phyloP scores from a whole-genome alignment of 75 land plant genomes.

The Pinus tabuliformis region DNA sequence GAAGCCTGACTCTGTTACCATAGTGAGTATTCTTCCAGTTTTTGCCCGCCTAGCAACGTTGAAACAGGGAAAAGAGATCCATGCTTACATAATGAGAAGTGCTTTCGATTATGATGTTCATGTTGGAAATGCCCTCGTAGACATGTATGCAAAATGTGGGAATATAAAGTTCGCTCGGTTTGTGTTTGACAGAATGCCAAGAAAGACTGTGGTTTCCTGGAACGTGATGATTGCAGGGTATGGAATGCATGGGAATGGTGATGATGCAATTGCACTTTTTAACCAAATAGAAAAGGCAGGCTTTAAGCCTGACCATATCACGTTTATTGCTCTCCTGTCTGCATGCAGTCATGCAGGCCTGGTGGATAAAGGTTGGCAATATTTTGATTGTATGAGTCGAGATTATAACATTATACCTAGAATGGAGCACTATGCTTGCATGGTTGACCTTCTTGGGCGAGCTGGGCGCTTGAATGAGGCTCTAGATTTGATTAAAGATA shows the following conservation, averaged over 20 bases:
- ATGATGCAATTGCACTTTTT: slow-evolving; percentile 8
- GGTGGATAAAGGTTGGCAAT: slow-evolving; percentile 18
- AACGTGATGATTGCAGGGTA: slow-evolving; percentile 13
- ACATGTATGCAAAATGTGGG: slow-evolving; percentile 29
- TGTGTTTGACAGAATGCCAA: slow-evolving; percentile 14
- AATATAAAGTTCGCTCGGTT: slow-evolving; percentile 5
- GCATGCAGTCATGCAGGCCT: slow-evolving; percentile 24
- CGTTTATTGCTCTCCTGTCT: slow-evolving; percentile 15
- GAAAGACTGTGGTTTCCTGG: slow-evolving; percentile 14
- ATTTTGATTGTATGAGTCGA: slow-evolving; percentile 7
- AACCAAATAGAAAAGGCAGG: slow-evolving; percentile 8
- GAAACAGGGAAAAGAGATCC: slow-evolving; percentile 14
- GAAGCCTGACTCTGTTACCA: slow-evolving; percentile 15
- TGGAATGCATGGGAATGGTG: slow-evolving; percentile 19
- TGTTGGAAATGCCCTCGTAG: slow-evolving; percentile 22
- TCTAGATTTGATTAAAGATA: slow-evolving; percentile 6
- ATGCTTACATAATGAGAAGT: slow-evolving; percentile 12
- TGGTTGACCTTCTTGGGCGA: slow-evolving; percentile 31
- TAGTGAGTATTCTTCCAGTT: slow-evolving; percentile 6
- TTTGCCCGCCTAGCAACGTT: slow-evolving; percentile 4
- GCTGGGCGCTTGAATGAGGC: slow-evolving; percentile 17
- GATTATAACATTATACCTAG: slow-evolving; percentile 11
- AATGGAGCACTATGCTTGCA: slow-evolving; percentile 19
- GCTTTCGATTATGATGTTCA: slow-evolving; percentile 6
- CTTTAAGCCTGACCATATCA: slow-evolving; percentile 7